Conservation (phyloP, 2,329 filamentous ascomycete species). For the Xylariaceae sp. region DNA sequence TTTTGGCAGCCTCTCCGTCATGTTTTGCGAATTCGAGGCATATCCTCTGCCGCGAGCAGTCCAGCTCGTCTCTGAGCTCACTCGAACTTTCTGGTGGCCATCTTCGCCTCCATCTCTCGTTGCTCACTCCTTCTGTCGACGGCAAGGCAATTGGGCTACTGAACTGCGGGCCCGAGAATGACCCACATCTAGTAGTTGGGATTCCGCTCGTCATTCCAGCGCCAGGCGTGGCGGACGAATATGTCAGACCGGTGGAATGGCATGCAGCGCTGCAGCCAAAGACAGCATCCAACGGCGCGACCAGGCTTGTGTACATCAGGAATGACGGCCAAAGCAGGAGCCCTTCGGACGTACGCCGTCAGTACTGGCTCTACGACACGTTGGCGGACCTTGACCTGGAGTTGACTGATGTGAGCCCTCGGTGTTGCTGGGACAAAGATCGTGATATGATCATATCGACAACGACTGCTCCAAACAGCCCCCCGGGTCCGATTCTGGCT, state of each 20-base stretch:
- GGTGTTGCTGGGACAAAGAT: not conserved
- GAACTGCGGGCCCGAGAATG: not conserved
- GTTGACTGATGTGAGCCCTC: not conserved
- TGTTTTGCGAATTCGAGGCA: slow-evolving; percentile 1
- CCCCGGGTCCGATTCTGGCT: not conserved
- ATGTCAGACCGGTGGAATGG: not conserved
- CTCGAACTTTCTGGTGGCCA: not conserved
- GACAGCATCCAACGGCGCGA: not conserved
- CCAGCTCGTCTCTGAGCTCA: not conserved
- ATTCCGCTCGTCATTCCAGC: not conserved
- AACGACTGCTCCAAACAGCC: not conserved
- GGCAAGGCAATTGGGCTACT: not conserved
- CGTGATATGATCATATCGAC: not conserved
- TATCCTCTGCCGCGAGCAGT: not conserved
- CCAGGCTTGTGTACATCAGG: not conserved
- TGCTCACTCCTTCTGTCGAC: not conserved
- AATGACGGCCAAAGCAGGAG: not conserved
- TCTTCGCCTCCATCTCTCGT: not conserved
- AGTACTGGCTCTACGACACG: not conserved
- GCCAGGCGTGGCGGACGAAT: not conserved
- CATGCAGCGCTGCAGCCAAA: not conserved
- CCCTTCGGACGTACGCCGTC: not conserved
- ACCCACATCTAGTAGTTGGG: not conserved
- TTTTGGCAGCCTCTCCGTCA: not conserved
- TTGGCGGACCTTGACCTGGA: not conserved